Percentiles rank a stretch among this genome's conserved stretches.
phyloP scores from a whole-genome alignment of 2,329 filamentous ascomycete species.

The Seiridium cupressi region DNA sequence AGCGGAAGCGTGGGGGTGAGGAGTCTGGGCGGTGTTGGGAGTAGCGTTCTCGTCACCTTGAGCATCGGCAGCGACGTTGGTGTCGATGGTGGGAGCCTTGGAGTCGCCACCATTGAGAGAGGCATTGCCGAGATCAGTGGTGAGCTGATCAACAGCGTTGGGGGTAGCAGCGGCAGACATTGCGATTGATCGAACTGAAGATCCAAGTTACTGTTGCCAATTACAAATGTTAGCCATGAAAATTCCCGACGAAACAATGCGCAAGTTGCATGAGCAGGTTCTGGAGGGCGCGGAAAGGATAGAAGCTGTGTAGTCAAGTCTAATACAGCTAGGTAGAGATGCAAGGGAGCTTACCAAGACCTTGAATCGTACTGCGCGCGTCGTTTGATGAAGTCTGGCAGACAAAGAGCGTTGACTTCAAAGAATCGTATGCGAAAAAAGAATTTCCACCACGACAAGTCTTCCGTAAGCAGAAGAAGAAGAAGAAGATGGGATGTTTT shows the following conservation, averaged over 20 bases:
- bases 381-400: conserved; percentile 5
- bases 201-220: conserved; percentile 1
- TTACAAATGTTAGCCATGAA: not conserved
- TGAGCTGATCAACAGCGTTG: conserved; percentile 75
- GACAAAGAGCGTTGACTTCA: conserved; percentile 7
- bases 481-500: conserved; percentile 1
- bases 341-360: conserved; percentile 2
- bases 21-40: conserved; percentile 66
- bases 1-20: conserved; percentile 86
- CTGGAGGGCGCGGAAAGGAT: too few relatives aligned
- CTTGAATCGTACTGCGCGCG: not conserved
- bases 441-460: not conserved
- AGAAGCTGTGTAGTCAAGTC: too few relatives aligned
- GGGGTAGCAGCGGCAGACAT: conserved; percentile 61
- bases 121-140: conserved; percentile 72
- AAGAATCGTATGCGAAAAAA: not conserved
- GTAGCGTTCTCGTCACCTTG: conserved; percentile 59
- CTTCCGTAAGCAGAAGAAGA: not conserved
- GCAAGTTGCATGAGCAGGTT: too few relatives aligned
- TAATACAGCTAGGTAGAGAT: not conserved
- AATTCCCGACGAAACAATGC: too few relatives aligned
- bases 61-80: conserved; percentile 59
- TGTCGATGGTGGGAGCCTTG: conserved; percentile 70
- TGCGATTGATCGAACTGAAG: conserved; percentile 25
- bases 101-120: conserved; percentile 68